Percentiles rank a stretch among this genome's conserved stretches.
These are phyloP conservation scores for Hymenoscyphus albidus DNA, from an alignment of 2,329 filamentous ascomycete genomes.

Conservation along the genomic window DNA sequence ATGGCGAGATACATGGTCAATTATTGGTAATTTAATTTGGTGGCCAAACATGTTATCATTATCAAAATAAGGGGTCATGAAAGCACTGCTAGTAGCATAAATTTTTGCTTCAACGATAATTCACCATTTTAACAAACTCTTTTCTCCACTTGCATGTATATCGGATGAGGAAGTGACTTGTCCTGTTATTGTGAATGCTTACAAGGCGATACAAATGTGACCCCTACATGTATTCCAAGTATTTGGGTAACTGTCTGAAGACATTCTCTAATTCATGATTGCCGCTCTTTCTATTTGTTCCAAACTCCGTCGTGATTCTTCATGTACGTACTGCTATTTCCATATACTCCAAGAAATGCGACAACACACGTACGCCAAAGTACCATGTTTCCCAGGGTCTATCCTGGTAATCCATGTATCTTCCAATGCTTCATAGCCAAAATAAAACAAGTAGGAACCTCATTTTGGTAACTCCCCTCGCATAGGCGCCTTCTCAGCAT, in stretches of 20 bases:
- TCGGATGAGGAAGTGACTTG: not conserved
- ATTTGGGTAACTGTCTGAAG: not conserved
- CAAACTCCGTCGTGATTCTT: not conserved
- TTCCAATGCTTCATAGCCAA: not conserved
- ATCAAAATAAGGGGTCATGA: too few species aligned
- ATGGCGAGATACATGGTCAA: not conserved
- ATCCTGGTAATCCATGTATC: slow-evolving; percentile 7
- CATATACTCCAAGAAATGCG: not conserved
- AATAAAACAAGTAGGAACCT: not conserved
- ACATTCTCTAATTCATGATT: not conserved
- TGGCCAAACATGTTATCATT: too few species aligned
- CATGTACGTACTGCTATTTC: too few species aligned
- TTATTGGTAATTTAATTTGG: too few species aligned
- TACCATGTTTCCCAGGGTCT: slow-evolving; percentile 4
- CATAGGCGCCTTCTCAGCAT: slow-evolving; percentile 18
- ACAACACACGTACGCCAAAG: not conserved
- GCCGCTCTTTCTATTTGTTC: not conserved
- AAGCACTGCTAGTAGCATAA: too few species aligned
- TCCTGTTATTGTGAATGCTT: not conserved
- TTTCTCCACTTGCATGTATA: too few species aligned
- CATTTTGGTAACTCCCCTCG: slow-evolving; percentile 7
- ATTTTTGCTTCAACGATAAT: too few species aligned
- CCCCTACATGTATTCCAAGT: not conserved
- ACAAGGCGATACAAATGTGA: not conserved
- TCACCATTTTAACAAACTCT: too few species aligned